Conservation (phyloP, 1,284 basidiomycete species). For the Gomphus bonarii region DNA sequence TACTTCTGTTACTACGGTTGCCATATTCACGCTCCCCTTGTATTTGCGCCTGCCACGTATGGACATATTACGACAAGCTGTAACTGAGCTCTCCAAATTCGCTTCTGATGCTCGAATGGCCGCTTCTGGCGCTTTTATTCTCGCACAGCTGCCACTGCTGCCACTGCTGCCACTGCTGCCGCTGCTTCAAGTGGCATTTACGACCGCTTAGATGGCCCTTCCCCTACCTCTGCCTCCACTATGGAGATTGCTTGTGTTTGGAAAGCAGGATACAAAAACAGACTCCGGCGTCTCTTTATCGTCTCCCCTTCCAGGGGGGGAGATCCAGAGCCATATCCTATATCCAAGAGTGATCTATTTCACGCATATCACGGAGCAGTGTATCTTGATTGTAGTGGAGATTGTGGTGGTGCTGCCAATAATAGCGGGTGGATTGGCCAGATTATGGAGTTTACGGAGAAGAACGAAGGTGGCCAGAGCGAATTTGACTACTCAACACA, state of each 20-base stretch:
- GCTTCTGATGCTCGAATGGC: too few relatives aligned
- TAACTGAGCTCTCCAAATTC: too few relatives aligned
- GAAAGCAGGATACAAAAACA: background rate
- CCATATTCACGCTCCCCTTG: too few relatives aligned
- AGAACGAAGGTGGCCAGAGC: background rate
- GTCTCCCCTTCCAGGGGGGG: background rate
- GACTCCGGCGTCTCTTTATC: background rate
- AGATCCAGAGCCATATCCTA: background rate
- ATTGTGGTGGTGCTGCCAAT: background rate
- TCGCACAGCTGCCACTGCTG: too few relatives aligned
- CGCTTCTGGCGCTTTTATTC: too few relatives aligned
- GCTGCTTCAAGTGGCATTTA: too few relatives aligned
- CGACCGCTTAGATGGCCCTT: background rate
- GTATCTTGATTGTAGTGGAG: background rate
- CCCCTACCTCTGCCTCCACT: background rate
- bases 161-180: too few relatives aligned
- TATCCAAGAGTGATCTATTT: constrained; percentile 2
- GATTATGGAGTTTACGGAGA: background rate
- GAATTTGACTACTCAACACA: background rate
- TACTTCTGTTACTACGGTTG: too few relatives aligned
- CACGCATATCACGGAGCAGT: background rate
- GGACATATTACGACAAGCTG: too few relatives aligned
- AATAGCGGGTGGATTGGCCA: background rate
- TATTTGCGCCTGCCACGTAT: too few relatives aligned
- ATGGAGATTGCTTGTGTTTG: background rate